These are phyloP conservation scores for Polyporus tsugae DNA, from an alignment of 1,284 basidiomycete species.

Conservation along the genomic window DNA sequence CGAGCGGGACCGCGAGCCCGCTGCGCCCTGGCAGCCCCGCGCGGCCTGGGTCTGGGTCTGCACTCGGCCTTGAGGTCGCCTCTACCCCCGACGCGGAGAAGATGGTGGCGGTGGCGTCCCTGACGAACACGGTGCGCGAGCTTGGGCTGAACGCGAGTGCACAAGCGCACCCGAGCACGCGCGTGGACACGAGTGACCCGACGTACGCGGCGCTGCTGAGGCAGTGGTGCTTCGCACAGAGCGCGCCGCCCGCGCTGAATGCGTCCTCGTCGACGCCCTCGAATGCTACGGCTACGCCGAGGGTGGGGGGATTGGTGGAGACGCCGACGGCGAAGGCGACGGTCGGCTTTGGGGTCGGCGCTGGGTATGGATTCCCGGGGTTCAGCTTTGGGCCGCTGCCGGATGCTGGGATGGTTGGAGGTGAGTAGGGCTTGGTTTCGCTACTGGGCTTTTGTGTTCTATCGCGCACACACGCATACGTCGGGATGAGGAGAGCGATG, in stretches of 20 bases:
- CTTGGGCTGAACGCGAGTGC: constrained; percentile 24
- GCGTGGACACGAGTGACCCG: constrained; percentile 41
- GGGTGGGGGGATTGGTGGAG: constrained; percentile 16
- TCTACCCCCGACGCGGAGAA: constrained; percentile 13
- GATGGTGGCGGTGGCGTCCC: constrained; percentile 24
- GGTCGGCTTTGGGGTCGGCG: constrained; percentile 28
- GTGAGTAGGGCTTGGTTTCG: constrained; percentile 27
- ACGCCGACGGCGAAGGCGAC: constrained; percentile 26
- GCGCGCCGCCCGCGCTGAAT: constrained; percentile 34
- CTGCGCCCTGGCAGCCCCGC: constrained; percentile 26
- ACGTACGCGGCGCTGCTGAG: constrained; percentile 69
- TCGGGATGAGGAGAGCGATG: background rate
- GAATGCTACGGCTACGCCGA: constrained; percentile 15
- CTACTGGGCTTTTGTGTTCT: background rate
- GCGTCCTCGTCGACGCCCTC: constrained; percentile 14
- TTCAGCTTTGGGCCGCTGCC: constrained; percentile 36
- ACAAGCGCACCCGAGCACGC: constrained; percentile 23
- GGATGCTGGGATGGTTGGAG: constrained; percentile 39
- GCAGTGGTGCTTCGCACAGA: constrained; percentile 76
- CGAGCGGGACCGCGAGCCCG: constrained; percentile 29
- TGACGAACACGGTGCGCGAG: constrained; percentile 29
- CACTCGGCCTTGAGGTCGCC: constrained; percentile 20
- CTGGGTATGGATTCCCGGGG: constrained; percentile 36
- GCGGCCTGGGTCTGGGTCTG: constrained; percentile 1
- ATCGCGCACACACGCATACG: background rate